These are phyloP conservation scores for Axilococcus clingmanii DNA, from an alignment of 139 green algal species.

Conservation along the genomic window DNA sequence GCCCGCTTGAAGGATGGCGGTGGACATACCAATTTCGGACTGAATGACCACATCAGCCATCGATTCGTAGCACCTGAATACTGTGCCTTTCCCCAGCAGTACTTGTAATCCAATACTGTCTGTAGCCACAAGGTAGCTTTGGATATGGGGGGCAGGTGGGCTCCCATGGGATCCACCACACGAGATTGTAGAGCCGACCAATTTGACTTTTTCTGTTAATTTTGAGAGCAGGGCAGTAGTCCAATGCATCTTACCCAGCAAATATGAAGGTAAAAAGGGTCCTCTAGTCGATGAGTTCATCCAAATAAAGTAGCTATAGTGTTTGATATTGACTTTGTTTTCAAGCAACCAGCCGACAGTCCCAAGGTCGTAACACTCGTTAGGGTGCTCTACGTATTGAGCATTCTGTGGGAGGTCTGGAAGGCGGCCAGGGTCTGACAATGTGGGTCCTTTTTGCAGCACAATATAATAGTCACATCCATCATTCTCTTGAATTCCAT, in stretches of 20 bases:
- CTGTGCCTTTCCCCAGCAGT: not conserved
- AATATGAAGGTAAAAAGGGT: conserved; percentile 39
- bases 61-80: conserved; percentile 3
- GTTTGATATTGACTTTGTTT: conserved; percentile 16
- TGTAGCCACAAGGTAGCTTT: conserved; percentile 38
- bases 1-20: conserved; percentile 32
- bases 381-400: conserved; percentile 49
- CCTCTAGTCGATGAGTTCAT: conserved; percentile 38
- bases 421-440: not conserved
- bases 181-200: conserved; percentile 42
- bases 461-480: conserved; percentile 64
- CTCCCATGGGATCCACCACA: conserved; percentile 23
- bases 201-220: conserved; percentile 30
- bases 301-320: conserved; percentile 36
- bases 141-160: conserved; percentile 32
- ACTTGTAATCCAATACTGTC: conserved; percentile 28
- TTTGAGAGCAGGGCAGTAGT: conserved; percentile 19
- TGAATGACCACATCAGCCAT: conserved; percentile 15
- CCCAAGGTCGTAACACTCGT: conserved; percentile 74
- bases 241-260: conserved; percentile 31
- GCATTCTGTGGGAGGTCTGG: conserved; percentile 49
- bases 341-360: conserved; percentile 65
- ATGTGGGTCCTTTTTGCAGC: conserved; percentile 32
- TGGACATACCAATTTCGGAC: conserved; percentile 30
- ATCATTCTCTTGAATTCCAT: conserved; percentile 40